Evolutionary conservation across 257 asterid species (phyloP).

Genomic region (Salvia hispanica): DNA sequence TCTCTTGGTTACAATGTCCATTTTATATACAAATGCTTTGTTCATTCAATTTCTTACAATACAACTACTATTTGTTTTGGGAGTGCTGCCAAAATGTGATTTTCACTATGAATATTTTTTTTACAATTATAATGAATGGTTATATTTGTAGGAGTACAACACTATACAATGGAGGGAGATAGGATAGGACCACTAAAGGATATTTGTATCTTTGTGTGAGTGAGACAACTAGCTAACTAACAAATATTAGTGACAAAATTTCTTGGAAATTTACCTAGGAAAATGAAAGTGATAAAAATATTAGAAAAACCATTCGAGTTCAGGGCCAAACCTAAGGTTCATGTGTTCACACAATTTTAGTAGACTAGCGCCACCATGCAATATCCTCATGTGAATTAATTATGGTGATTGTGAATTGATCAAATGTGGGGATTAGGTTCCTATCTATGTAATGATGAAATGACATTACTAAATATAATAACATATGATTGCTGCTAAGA

Average conservation of each 20-base stretch:
- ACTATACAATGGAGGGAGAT: background rate
- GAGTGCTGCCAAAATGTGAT: too few species aligned
- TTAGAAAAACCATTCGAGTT: too few species aligned
- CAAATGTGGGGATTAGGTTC: background rate
- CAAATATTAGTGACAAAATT: background rate
- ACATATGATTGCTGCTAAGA: too few species aligned
- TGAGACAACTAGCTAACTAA: background rate
- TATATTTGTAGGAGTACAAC: background rate
- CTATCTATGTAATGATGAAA: constrained; percentile 13
- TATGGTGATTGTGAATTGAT: background rate
- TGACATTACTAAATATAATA: background rate
- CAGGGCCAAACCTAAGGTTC: too few species aligned
- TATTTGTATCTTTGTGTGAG: background rate
- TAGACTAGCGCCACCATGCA: too few species aligned
- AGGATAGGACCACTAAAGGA: constrained; percentile 17
- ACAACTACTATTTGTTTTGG: too few species aligned
- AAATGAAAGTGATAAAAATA: background rate
- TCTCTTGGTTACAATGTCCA: constrained; percentile 20
- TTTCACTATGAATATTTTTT: too few species aligned
- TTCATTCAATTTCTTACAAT: background rate
- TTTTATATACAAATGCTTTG: constrained; percentile 15
- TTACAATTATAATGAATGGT: background rate
- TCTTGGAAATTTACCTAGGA: background rate
- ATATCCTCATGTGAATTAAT: background rate
- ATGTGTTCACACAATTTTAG: too few species aligned